Conservation (phyloP, 169 alveolate genomes). For the Plasmodium ovale region DNA sequence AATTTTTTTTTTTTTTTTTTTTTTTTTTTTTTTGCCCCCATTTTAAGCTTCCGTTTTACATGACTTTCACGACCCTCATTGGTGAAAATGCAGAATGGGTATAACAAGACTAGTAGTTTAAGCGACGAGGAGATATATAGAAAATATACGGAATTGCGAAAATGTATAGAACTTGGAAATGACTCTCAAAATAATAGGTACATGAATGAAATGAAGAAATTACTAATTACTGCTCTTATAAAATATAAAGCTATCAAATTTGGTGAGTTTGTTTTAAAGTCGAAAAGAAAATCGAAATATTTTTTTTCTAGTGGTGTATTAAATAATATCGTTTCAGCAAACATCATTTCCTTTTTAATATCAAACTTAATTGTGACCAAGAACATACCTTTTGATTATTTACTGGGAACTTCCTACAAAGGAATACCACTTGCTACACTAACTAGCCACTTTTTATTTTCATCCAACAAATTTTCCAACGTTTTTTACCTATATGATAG, state of each 20-base stretch:
- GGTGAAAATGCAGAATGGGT: neutral
- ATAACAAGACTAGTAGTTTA: neutral
- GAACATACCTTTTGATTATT: conserved; percentile 20
- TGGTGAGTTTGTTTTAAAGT: conserved; percentile 59
- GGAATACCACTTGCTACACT: conserved; percentile 53
- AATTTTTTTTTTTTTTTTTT: no score
- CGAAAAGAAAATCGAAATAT: conserved; percentile 57
- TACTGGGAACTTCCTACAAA: conserved; percentile 54
- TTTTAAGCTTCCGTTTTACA: neutral
- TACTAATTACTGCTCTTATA: conserved; percentile 15
- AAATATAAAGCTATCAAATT: conserved; percentile 56
- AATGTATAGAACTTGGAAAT: conserved; percentile 20
- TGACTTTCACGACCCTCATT: neutral
- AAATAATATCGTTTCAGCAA: conserved; percentile 43
- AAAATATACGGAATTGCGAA: conserved; percentile 7
- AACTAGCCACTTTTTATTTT: conserved; percentile 59
- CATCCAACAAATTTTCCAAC: conserved; percentile 34
- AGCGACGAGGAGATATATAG: conserved; percentile 37
- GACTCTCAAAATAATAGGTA: neutral
- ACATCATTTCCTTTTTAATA: conserved; percentile 54
- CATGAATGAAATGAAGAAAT: conserved; percentile 35
- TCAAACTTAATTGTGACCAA: conserved; percentile 36
- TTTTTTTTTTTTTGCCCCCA: neutral
- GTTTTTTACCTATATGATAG: conserved; percentile 65
- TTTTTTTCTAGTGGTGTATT: conserved; percentile 53